Evolutionary conservation across 495 filamentous ascomycete species (phyloP).

Genomic region (Evansstolkia leycettana): DNA sequence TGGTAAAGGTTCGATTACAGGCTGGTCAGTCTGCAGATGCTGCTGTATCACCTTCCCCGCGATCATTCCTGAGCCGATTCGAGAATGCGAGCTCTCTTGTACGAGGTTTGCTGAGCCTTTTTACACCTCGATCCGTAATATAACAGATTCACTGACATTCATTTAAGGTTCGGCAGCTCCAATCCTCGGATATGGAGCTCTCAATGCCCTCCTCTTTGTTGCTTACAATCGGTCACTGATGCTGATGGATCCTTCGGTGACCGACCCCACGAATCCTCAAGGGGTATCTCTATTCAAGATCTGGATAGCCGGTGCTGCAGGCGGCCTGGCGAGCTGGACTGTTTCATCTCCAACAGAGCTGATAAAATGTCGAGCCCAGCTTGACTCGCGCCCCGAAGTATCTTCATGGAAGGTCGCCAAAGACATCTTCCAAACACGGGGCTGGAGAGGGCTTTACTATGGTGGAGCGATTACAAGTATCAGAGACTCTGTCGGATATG

Average conservation of each 20-base stretch:
- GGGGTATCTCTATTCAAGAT: slow-evolving; percentile 32
- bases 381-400: slow-evolving; percentile 27
- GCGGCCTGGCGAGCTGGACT: slow-evolving; percentile 70
- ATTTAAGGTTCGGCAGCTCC: slow-evolving; percentile 60
- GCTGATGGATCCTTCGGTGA: slow-evolving; percentile 35
- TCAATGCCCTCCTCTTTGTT: slow-evolving; percentile 79
- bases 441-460: slow-evolving; percentile 59
- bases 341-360: slow-evolving; percentile 78
- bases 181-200: slow-evolving; percentile 73
- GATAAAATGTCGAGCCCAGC: slow-evolving; percentile 74
- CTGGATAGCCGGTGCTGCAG: slow-evolving; percentile 63
- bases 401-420: slow-evolving; percentile 50
- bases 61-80: slow-evolving; percentile 20
- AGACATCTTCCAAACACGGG: slow-evolving; percentile 45
- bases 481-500: slow-evolving; percentile 77
- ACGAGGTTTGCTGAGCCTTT: slow-evolving; percentile 28
- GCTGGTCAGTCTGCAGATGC: slow-evolving; percentile 30
- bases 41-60: slow-evolving; percentile 10
- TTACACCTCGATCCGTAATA: background rate
- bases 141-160: slow-evolving; percentile 1
- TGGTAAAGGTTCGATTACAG: slow-evolving; percentile 76
- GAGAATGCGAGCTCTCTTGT: slow-evolving; percentile 33
- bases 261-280: slow-evolving; percentile 26
- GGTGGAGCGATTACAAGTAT: slow-evolving; percentile 69
- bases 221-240: slow-evolving; percentile 68